Evolutionary conservation across 306 rosid genomes (phyloP).

Genomic region (Pterocarpus macrocarpus): DNA sequence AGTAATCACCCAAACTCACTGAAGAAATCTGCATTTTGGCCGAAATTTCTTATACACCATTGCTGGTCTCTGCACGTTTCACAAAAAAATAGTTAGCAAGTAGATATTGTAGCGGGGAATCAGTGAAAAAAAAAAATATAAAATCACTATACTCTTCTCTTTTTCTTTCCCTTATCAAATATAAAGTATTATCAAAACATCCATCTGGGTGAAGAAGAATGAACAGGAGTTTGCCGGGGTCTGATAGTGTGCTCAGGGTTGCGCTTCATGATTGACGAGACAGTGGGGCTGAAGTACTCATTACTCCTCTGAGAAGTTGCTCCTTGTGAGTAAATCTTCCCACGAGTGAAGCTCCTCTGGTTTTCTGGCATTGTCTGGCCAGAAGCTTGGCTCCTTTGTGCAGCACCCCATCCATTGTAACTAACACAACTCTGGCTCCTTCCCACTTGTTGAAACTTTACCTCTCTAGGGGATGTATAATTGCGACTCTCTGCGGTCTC

Average conservation of each 20-base stretch:
- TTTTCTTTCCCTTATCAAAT: constrained; percentile 18
- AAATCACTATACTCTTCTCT: constrained; percentile 48
- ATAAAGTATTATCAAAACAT: constrained; percentile 53
- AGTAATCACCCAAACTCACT: background rate
- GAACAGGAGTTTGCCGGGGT: constrained; percentile 79
- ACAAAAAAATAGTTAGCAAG: constrained; percentile 48
- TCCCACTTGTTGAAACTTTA: constrained; percentile 80
- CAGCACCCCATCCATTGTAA: constrained; percentile 80
- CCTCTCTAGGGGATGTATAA: constrained; percentile 79
- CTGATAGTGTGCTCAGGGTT: constrained; percentile 69
- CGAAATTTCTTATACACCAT: constrained; percentile 62
- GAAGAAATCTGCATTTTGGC: constrained; percentile 45
- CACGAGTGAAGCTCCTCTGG: constrained; percentile 82
- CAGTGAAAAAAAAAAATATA: background rate
- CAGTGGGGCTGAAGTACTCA: constrained; percentile 93
- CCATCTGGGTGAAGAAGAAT: constrained; percentile 98
- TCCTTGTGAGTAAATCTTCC: constrained; percentile 88
- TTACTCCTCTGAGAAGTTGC: constrained; percentile 92
- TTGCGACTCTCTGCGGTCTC: constrained; percentile 97
- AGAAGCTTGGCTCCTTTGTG: constrained; percentile 71
- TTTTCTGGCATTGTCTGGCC: constrained; percentile 69
- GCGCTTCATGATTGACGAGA: constrained; percentile 93
- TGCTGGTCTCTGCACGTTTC: constrained; percentile 51
- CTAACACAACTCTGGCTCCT: constrained; percentile 96
- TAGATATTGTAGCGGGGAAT: constrained; percentile 41